phyloP scores from a whole-genome alignment of 2,329 filamentous ascomycete genomes.

The Xylaria multiplex region DNA sequence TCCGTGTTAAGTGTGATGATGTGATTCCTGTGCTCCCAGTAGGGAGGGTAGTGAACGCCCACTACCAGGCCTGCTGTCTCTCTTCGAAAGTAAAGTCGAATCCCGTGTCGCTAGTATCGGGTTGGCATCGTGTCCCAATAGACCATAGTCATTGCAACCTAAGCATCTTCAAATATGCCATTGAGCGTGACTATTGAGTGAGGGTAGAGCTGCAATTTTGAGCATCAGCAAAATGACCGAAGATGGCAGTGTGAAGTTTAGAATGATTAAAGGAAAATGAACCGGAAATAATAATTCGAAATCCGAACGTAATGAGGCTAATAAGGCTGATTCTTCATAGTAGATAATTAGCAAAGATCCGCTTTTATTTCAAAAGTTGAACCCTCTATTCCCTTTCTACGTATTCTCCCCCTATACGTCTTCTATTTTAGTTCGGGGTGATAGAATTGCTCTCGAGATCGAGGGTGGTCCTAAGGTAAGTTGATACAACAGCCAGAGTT shows the following conservation, averaged over 20 bases:
- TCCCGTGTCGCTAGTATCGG: not conserved
- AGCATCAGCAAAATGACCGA: no score
- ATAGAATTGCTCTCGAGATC: not conserved
- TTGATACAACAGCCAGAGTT: not conserved
- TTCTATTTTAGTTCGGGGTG: not conserved
- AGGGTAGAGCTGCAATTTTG: no score
- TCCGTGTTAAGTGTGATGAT: conserved; percentile 60
- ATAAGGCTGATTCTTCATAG: not conserved
- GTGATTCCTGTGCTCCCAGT: conserved; percentile 59
- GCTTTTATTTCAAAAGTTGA: not conserved
- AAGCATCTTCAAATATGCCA: not conserved
- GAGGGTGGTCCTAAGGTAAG: not conserved
- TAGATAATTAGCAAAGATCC: no score
- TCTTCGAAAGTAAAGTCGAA: conserved; percentile 56
- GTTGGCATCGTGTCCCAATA: not conserved
- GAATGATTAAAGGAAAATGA: not conserved
- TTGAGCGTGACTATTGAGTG: not conserved
- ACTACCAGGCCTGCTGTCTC: conserved; percentile 56
- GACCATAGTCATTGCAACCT: not conserved
- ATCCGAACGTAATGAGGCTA: not conserved
- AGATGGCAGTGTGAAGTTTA: not conserved
- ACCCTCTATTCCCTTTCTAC: not conserved
- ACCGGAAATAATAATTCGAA: not conserved
- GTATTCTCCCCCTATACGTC: not conserved
- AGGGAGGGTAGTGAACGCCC: conserved; percentile 53